phyloP scores from a whole-genome alignment of 2,329 filamentous ascomycete species.

The Polytolypa hystricis region DNA sequence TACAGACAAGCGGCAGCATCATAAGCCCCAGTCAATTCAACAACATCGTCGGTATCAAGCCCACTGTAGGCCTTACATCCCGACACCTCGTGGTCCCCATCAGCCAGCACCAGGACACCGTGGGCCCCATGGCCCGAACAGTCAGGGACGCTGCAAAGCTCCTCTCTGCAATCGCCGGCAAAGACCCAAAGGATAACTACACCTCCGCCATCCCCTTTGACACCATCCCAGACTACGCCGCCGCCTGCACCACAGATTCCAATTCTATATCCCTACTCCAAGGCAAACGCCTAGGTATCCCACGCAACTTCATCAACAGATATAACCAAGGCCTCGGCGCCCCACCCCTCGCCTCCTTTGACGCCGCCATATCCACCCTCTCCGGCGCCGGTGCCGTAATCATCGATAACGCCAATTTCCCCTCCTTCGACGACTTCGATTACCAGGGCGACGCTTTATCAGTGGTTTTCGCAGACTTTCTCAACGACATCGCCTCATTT shows the following conservation, averaged over 20 bases:
- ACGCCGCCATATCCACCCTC: conserved; percentile 43
- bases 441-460: conserved; percentile 24
- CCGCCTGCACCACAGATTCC: conserved; percentile 39
- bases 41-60: conserved; percentile 57
- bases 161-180: conserved; percentile 48
- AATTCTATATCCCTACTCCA: conserved; percentile 39
- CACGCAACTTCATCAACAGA: conserved; percentile 46
- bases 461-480: conserved; percentile 50
- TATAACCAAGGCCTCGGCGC: too few species aligned
- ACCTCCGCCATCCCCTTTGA: conserved; percentile 46
- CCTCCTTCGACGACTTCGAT: conserved; percentile 37
- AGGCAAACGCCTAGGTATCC: conserved; percentile 54
- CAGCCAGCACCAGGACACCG: conserved; percentile 44
- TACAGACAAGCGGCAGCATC: conserved; percentile 5
- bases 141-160: conserved; percentile 49
- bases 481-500: conserved; percentile 38
- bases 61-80: conserved; percentile 54
- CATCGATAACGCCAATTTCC: conserved; percentile 51
- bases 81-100: conserved; percentile 53
- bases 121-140: conserved; percentile 47
- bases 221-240: conserved; percentile 48
- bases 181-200: conserved; percentile 45
- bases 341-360: conserved; percentile 37
- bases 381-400: conserved; percentile 47
- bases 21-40: conserved; percentile 27